These are phyloP conservation scores for Claviceps cyperi DNA, from an alignment of 2,329 filamentous ascomycete species.

Conservation along the genomic window DNA sequence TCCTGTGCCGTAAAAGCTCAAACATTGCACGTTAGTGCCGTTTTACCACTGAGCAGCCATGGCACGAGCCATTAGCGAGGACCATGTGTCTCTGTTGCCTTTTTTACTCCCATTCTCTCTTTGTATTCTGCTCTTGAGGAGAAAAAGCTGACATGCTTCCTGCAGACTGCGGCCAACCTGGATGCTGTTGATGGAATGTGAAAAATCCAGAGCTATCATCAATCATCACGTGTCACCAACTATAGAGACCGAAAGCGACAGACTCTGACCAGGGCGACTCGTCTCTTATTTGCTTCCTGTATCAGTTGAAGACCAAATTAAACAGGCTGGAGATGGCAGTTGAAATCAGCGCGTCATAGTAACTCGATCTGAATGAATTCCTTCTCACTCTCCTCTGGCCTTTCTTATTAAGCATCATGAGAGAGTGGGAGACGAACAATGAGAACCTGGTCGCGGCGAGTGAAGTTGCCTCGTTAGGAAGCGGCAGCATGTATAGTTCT, in stretches of 20 bases:
- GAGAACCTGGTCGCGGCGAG: slow-evolving; percentile 37
- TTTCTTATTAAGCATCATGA: slow-evolving; percentile 25
- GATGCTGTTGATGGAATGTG: not conserved
- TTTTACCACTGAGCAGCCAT: not conserved
- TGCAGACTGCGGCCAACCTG: not conserved
- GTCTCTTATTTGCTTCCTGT: slow-evolving; percentile 4
- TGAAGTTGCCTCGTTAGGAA: slow-evolving; percentile 47
- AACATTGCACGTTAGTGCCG: not conserved
- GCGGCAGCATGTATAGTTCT: slow-evolving; percentile 52
- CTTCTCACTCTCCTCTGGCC: not conserved
- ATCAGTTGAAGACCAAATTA: not conserved
- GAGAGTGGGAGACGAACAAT: slow-evolving; percentile 48
- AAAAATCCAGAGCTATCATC: slow-evolving; percentile 3
- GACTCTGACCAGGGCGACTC: not conserved
- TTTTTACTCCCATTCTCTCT: not conserved
- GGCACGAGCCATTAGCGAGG: not conserved
- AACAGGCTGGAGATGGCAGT: not conserved
- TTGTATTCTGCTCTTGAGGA: not conserved
- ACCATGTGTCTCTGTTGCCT: not conserved
- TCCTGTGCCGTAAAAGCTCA: not conserved
- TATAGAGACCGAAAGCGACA: slow-evolving; percentile 7
- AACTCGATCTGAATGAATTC: not conserved
- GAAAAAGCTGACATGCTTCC: not conserved
- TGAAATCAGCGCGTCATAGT: not conserved
- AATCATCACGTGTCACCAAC: slow-evolving; percentile 2